Base-by-base conservation (phyloP, 345 rosid species). In the Eutrema yunnanense region DNA sequence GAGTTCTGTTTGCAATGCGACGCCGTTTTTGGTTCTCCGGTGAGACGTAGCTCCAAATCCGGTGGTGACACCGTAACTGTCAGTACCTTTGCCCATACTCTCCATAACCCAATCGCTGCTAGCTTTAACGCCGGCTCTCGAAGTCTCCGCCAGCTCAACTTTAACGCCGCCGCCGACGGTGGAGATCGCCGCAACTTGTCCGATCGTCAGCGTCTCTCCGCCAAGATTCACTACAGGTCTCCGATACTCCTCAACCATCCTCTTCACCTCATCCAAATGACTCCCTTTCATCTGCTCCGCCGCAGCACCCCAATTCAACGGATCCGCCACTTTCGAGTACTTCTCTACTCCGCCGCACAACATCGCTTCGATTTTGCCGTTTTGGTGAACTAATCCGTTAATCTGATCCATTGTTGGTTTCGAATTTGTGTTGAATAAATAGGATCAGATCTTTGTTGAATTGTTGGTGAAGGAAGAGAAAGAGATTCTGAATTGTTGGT, bases 61-160 rank as follows among this genome's bases (percentile, higher is more conserved):
- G 33, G 96, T 89, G 46, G 92, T 90, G n/a, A 90, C 76, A 16
- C 96, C 96, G 56, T 86, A 86, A 57, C 89, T 84, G 57, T 87
- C 96, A 7, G 86, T 85, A 3, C 91, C 92, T 44, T 81, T 86
- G 2, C 36, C 77, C 96, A 87, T 84, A 46, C 90, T 85, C 30
- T 90, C 92, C 88, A 90, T 79, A 38, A 90, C 88, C 96, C 91
- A 87, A n/a, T 86, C 90, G 29, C 89, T 86, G 65, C 96, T 90
- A 26, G 92, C 91, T 79, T 90, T 69, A 2, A 90, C 92, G 0
- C 80, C 85, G 6, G 82, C 78, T 22, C 90, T 76, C 7, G 92
- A 75, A 9, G 49, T 36, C 77, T 87, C 92, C 6, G 87, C 73
- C 2, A 87, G 73, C 73, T 83, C 84, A 10, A 89, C 88, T 75